A percentile compares a stretch with the other conserved stretches of the same genome.
These are phyloP conservation scores for Berberis thunbergii DNA, from an alignment of 164 flowering plant genomes.

Conservation along the genomic window DNA sequence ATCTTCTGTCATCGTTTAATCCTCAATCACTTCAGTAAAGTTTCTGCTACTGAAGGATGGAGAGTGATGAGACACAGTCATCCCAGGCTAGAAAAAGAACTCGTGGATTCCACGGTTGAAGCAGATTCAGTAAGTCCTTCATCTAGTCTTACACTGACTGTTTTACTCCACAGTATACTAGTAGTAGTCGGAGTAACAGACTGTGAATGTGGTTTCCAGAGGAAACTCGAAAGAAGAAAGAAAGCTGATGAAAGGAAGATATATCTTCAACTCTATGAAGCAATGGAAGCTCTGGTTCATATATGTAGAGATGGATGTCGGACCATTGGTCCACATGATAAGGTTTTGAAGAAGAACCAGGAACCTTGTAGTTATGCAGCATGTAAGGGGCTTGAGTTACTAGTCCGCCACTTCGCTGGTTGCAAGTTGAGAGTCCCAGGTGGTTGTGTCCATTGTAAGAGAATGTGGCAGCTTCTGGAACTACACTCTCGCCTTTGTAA, in stretches of 20 bases:
- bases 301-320: conserved; percentile 83
- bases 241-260: conserved; percentile 49
- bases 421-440: conserved; percentile 75
- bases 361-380: conserved; percentile 57
- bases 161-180: background rate
- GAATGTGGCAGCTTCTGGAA: conserved; percentile 95
- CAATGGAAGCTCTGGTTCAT: conserved; percentile 93
- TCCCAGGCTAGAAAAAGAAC: conserved; percentile 58
- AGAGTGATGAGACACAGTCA: conserved; percentile 63
- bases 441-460: conserved; percentile 82
- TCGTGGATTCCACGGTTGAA: conserved; percentile 34
- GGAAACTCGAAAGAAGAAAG: conserved; percentile 38
- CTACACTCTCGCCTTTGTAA: conserved; percentile 58
- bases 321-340: conserved; percentile 83
- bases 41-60: conserved; percentile 68
- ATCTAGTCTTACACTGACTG: background rate
- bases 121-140: conserved; percentile 39
- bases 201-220: conserved; percentile 31
- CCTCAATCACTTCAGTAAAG: conserved; percentile 38
- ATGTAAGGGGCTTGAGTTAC: conserved; percentile 74
- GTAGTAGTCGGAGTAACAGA: background rate
- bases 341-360: conserved; percentile 34
- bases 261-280: conserved; percentile 61
- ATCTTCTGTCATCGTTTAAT: conserved; percentile 61
- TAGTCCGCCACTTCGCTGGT: conserved; percentile 77